Evolutionary conservation across 1,139 yeast species (phyloP).

Genomic region (Yamadazyma triangularis): DNA sequence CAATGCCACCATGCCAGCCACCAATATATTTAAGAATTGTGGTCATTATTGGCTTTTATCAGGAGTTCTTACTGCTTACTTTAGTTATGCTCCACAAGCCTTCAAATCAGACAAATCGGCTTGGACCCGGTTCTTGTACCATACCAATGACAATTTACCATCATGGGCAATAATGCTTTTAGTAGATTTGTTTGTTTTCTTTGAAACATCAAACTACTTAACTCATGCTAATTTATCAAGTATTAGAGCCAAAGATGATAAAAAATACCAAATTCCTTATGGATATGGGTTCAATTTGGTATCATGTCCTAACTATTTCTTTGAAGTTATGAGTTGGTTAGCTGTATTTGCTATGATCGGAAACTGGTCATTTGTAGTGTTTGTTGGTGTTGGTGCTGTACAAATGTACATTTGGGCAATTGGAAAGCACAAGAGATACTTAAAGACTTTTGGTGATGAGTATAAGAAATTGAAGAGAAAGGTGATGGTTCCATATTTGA

Average conservation of each 20-base stretch:
- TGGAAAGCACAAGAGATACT: conserved; percentile 64
- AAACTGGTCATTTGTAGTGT: conserved; percentile 71
- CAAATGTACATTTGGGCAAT: conserved; percentile 84
- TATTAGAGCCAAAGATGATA: conserved; percentile 44
- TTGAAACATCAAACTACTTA: conserved; percentile 68
- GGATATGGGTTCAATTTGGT: conserved; percentile 45
- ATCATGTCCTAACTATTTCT: conserved; percentile 82
- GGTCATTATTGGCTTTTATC: conserved; percentile 88
- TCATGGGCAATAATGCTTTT: conserved; percentile 1
- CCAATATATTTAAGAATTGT: conserved; percentile 83
- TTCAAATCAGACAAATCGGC: conserved; percentile 7
- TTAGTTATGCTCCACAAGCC: conserved; percentile 58
- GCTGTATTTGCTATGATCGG: conserved; percentile 65
- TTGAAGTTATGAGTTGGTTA: conserved; percentile 76
- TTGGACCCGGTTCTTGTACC: conserved; percentile 6
- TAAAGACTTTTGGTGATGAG: conserved; percentile 66
- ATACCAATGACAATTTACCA: conserved; percentile 7
- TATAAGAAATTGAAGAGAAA: conserved; percentile 68
- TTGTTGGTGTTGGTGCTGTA: conserved; percentile 62
- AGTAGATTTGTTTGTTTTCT: conserved; percentile 20
- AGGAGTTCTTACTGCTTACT: conserved; percentile 67
- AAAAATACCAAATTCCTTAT: conserved; percentile 37
- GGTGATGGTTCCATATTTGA: conserved; percentile 62
- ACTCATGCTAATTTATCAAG: conserved; percentile 61
- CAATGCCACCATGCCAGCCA: conserved; percentile 85